These are phyloP conservation scores for Barbarea vulgaris DNA, from an alignment of 345 rosid species.

Conservation along the genomic window DNA sequence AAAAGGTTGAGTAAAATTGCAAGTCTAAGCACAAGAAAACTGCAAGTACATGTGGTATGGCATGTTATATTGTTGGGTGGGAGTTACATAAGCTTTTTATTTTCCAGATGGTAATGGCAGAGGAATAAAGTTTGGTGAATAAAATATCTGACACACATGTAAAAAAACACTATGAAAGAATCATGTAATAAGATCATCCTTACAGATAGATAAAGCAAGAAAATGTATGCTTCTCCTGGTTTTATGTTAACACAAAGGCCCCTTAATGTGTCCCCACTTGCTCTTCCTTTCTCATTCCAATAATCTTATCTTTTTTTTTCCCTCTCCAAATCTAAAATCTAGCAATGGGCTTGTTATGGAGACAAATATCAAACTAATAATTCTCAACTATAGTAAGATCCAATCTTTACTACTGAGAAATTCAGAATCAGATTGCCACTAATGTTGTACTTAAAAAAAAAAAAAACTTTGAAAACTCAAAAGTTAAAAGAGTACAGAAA, in stretches of 20 bases:
- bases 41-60: constrained; percentile 35
- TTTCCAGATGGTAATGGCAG: constrained; percentile 46
- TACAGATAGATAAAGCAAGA: constrained; percentile 45
- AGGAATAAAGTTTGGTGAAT: constrained; percentile 47
- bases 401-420: background rate
- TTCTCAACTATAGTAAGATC: background rate
- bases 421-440: background rate
- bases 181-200: constrained; percentile 36
- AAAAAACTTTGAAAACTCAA: too few relatives aligned
- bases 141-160: constrained; percentile 36
- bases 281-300: constrained; percentile 34
- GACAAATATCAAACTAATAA: constrained; percentile 45
- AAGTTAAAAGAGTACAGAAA: constrained; percentile 6
- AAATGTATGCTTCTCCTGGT: constrained; percentile 47
- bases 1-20: constrained; percentile 29
- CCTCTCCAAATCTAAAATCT: constrained; percentile 2
- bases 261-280: constrained; percentile 49
- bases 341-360: constrained; percentile 38
- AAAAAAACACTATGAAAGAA: constrained; percentile 34
- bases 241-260: constrained; percentile 47
- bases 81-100: constrained; percentile 33
- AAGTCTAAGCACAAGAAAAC: constrained; percentile 31
- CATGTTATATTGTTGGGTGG: constrained; percentile 39
- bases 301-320: constrained; percentile 21
- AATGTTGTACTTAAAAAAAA: too few relatives aligned